Conservation (phyloP, 73 alveolate species). For the Breviolum minutum region DNA sequence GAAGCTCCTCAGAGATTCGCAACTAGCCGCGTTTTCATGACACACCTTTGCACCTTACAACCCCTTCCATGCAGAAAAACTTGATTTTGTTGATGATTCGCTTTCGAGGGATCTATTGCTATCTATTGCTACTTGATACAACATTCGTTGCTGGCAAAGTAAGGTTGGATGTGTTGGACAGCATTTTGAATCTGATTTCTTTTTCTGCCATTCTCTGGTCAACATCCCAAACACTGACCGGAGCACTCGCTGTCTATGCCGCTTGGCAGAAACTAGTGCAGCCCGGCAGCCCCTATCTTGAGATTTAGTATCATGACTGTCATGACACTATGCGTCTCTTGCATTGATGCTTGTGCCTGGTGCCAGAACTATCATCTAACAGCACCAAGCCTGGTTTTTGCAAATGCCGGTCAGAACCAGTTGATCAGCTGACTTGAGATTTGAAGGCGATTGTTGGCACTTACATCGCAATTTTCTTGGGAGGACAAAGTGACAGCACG, state of each 20-base stretch:
- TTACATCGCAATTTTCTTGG: constrained; percentile 41
- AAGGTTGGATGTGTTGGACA: constrained; percentile 74
- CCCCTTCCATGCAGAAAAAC: neutral
- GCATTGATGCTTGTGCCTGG: too few species aligned
- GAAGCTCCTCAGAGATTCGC: neutral
- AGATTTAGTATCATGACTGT: too few species aligned
- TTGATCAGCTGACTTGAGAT: neutral
- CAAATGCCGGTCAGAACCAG: too few species aligned
- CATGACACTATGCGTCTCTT: too few species aligned
- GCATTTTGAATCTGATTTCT: constrained; percentile 66
- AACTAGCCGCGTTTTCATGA: too few species aligned
- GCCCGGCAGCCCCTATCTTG: neutral
- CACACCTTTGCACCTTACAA: too few species aligned
- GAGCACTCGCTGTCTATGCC: constrained; percentile 61
- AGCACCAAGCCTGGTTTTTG: too few species aligned
- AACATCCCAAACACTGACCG: constrained; percentile 64
- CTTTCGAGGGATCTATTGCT: neutral
- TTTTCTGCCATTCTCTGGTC: constrained; percentile 80
- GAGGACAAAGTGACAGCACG: neutral
- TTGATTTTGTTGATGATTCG: neutral
- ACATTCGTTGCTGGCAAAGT: neutral
- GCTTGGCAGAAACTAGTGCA: neutral
- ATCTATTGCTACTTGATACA: too few species aligned
- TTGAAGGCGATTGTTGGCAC: constrained; percentile 20
- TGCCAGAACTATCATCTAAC: neutral